Evolutionary conservation across 768 basidiomycete genomes (phyloP).

Genomic region (Boletus reticuloceps): DNA sequence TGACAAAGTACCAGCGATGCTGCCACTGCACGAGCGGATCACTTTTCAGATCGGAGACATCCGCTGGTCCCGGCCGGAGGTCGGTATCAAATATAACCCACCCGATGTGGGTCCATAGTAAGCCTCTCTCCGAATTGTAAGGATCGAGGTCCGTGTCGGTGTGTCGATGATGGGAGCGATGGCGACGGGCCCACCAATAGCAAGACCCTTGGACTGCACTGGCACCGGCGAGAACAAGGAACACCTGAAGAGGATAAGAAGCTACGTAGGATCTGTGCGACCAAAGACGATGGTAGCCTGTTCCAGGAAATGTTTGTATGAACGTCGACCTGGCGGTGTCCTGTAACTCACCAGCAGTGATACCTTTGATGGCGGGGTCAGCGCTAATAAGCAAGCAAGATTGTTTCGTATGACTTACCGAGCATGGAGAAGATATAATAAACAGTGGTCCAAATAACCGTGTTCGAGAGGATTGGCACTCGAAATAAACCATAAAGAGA

Average conservation of each 20-base stretch:
- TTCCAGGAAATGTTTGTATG: slow-evolving; percentile 3
- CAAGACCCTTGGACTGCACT: slow-evolving; percentile 87
- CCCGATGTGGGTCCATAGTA: slow-evolving; percentile 79
- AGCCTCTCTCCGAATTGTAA: slow-evolving; percentile 75
- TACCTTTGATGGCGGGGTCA: slow-evolving; percentile 35
- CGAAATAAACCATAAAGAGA: slow-evolving; percentile 64
- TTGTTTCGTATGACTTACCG: slow-evolving; percentile 40
- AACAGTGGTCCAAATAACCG: slow-evolving; percentile 54
- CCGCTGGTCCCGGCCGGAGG: slow-evolving; percentile 66
- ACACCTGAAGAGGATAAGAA: slow-evolving; percentile 63
- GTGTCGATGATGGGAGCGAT: slow-evolving; percentile 81
- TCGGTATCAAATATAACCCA: slow-evolving; percentile 82
- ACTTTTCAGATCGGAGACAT: slow-evolving; percentile 68
- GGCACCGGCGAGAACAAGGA: slow-evolving; percentile 70
- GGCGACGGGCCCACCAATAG: slow-evolving; percentile 83
- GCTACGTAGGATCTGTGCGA: slow-evolving; percentile 84
- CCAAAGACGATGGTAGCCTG: slow-evolving; percentile 84
- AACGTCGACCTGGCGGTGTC: background rate
- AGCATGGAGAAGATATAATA: slow-evolving; percentile 91
- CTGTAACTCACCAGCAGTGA: slow-evolving; percentile 44
- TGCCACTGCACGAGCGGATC: slow-evolving; percentile 76
- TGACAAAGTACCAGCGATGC: slow-evolving; percentile 66
- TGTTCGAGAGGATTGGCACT: slow-evolving; percentile 47
- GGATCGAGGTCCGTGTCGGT: slow-evolving; percentile 87
- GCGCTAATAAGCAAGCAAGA: slow-evolving; percentile 10